Evolutionary conservation across 108 stramenopile genomes (phyloP).

Genomic region (Nitzschia sp.): DNA sequence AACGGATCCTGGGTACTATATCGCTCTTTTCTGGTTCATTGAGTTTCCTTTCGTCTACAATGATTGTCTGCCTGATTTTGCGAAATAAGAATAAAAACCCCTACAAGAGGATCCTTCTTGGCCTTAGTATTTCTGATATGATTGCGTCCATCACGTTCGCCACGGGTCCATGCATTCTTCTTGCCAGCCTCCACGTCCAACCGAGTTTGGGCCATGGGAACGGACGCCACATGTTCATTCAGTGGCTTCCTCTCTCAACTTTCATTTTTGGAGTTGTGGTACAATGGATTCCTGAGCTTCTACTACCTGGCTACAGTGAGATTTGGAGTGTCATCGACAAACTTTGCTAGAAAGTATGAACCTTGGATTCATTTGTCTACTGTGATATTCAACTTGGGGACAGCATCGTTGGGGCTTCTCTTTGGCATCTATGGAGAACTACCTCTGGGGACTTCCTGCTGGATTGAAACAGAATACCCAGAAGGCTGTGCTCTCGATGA

Average conservation of each 20-base stretch:
- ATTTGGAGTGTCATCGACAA: background rate
- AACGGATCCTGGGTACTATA: too few species aligned
- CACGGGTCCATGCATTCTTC: conserved; percentile 3
- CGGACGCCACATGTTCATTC: conserved; percentile 25
- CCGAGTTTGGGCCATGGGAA: conserved; percentile 27
- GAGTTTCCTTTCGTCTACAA: too few species aligned
- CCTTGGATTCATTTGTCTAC: conserved; percentile 16
- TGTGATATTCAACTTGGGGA: conserved; percentile 1
- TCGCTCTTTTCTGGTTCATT: too few species aligned
- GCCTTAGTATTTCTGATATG: conserved; percentile 13
- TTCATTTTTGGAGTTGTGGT: conserved; percentile 6
- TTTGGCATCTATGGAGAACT: conserved; percentile 3
- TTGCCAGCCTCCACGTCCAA: conserved; percentile 1
- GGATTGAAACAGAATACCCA: conserved; percentile 9
- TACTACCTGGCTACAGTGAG: conserved; percentile 24
- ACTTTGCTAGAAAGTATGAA: conserved; percentile 18
- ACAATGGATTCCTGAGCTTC: conserved; percentile 24
- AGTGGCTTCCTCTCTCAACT: conserved; percentile 22
- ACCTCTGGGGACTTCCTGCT: conserved; percentile 2
- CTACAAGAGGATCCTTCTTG: conserved; percentile 24
- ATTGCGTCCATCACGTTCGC: background rate
- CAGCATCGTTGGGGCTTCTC: conserved; percentile 6
- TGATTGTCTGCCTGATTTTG: conserved; percentile 10
- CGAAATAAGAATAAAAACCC: background rate
- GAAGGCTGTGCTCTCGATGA: background rate